Conservation (phyloP, 148 eudicot species). For the Arbutus unedo region DNA sequence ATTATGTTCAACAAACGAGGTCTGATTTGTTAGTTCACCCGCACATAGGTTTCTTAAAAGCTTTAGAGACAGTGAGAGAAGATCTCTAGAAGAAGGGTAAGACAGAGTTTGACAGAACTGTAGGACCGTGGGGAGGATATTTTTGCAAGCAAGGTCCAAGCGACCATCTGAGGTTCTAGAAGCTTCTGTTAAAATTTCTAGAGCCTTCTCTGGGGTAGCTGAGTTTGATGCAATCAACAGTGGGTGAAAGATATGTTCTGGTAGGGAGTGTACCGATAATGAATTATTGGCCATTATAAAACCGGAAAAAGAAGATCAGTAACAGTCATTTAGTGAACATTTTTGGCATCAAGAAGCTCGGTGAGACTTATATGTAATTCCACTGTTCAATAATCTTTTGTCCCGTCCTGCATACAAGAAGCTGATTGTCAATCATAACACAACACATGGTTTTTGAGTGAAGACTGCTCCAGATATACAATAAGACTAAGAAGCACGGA, state of each 20-base stretch:
- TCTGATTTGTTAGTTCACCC: slow-evolving; percentile 60
- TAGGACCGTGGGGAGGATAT: slow-evolving; percentile 39
- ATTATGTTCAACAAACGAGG: slow-evolving; percentile 50
- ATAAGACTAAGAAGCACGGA: background rate
- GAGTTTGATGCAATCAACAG: slow-evolving; percentile 43
- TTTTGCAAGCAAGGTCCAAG: slow-evolving; percentile 50
- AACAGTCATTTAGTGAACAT: slow-evolving; percentile 11
- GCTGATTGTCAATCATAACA: background rate
- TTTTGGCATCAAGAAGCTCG: background rate
- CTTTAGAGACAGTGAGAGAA: slow-evolving; percentile 53
- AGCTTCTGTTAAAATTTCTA: slow-evolving; percentile 44
- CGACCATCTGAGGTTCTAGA: slow-evolving; percentile 58
- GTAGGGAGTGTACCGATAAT: slow-evolving; percentile 22
- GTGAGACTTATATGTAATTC: background rate
- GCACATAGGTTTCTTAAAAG: slow-evolving; percentile 86
- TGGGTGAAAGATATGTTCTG: slow-evolving; percentile 35
- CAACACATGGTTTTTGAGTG: background rate
- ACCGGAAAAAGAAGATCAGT: background rate
- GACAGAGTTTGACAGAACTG: slow-evolving; percentile 40
- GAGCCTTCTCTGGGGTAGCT: slow-evolving; percentile 39
- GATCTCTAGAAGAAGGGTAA: slow-evolving; percentile 29
- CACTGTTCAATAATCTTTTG: background rate
- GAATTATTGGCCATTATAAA: slow-evolving; percentile 34
- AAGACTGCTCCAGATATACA: background rate
- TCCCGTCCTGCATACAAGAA: background rate